Percentiles rank a stretch among this genome's conserved stretches.
Conservation (phyloP, 2,329 filamentous ascomycete species). For the Beauveria sp. region DNA sequence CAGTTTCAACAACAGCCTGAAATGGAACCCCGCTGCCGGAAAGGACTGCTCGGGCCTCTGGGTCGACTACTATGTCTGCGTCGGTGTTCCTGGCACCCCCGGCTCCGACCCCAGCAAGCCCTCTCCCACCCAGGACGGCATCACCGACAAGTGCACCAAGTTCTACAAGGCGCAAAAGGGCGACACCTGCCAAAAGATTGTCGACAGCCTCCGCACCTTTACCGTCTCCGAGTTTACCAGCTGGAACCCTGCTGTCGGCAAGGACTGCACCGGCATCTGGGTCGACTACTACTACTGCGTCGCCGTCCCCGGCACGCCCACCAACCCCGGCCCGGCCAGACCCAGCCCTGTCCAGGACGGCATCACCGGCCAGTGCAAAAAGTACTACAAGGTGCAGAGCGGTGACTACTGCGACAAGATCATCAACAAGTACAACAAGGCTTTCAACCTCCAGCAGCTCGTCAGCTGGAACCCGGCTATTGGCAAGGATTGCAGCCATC, state of each 20-base stretch:
- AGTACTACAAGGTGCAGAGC: conserved; percentile 13
- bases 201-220: conserved; percentile 20
- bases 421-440: conserved; percentile 7
- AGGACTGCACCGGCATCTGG: conserved; percentile 11
- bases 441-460: conserved; percentile 9
- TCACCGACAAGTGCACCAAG: conserved; percentile 6
- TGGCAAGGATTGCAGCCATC: conserved; percentile 4
- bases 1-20: conserved; percentile 20
- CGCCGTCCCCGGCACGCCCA: conserved; percentile 9
- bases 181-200: conserved; percentile 21
- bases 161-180: conserved; percentile 14
- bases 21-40: conserved; percentile 13
- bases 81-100: conserved; percentile 20
- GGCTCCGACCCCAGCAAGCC: conserved; percentile 8
- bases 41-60: conserved; percentile 12
- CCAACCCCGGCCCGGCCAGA: background rate
- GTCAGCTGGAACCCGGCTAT: conserved; percentile 10
- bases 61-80: conserved; percentile 13
- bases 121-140: conserved; percentile 8
- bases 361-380: conserved; percentile 11
- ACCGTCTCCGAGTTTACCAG: background rate
- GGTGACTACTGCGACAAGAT: conserved; percentile 14
- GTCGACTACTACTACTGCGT: conserved; percentile 11
- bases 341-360: conserved; percentile 2
- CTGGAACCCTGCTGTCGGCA: conserved; percentile 12